phyloP scores from a whole-genome alignment of 208 protist species.

The Crithidia fasciculata region DNA sequence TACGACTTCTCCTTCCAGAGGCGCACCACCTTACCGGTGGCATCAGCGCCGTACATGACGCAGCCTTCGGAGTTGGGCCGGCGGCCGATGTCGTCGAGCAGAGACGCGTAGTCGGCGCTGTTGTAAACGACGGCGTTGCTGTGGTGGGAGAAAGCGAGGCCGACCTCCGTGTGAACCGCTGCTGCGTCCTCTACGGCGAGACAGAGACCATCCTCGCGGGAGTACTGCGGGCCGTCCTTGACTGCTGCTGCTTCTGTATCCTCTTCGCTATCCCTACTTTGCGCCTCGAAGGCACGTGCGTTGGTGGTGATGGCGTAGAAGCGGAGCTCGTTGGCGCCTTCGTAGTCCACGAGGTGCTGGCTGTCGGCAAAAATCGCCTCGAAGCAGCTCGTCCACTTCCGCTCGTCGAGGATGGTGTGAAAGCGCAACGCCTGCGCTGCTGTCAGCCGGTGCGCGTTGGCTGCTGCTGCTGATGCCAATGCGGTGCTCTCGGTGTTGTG shows the following conservation, averaged over 20 bases:
- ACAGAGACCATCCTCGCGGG: constrained; percentile 29
- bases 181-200: constrained; percentile 28
- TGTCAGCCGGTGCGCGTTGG: neutral
- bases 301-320: constrained; percentile 60
- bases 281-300: constrained; percentile 8
- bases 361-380: constrained; percentile 55
- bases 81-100: constrained; percentile 41
- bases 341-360: constrained; percentile 59
- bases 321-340: constrained; percentile 28
- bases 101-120: constrained; percentile 25
- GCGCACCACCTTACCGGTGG: constrained; percentile 39
- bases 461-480: no score
- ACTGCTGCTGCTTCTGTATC: neutral
- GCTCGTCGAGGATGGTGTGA: constrained; percentile 29
- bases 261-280: neutral
- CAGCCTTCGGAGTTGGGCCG: constrained; percentile 52
- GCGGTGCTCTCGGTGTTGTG: neutral
- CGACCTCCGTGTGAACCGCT: constrained; percentile 32
- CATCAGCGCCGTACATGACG: constrained; percentile 63
- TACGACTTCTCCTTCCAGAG: constrained; percentile 64
- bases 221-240: constrained; percentile 1
- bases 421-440: constrained; percentile 20
- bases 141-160: constrained; percentile 37
- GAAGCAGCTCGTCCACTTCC: constrained; percentile 53
- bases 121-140: constrained; percentile 18